Evolutionary conservation across 495 filamentous ascomycete genomes (phyloP).

Genomic region (Penicillium malachiteum): DNA sequence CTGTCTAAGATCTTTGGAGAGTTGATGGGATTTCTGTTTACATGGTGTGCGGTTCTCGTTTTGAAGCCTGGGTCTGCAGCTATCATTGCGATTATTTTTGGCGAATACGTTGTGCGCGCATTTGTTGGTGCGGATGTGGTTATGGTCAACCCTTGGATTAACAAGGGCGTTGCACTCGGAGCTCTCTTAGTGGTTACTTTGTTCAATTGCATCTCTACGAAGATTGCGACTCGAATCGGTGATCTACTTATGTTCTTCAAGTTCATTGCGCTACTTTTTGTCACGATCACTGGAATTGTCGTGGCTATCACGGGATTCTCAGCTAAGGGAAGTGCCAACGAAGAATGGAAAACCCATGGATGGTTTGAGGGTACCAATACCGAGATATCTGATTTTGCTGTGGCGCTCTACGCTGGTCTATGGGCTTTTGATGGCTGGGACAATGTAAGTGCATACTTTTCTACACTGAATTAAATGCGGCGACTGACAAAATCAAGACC

Average conservation of each 20-base stretch:
- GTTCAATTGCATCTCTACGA: conserved; percentile 87
- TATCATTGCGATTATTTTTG: conserved; percentile 96
- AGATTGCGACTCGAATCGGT: conserved; percentile 77
- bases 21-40: conserved; percentile 85
- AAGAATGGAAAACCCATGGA: conserved; percentile 79
- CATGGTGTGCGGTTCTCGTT: conserved; percentile 92
- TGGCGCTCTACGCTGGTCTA: conserved; percentile 90
- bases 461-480: background rate
- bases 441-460: conserved; percentile 63
- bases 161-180: conserved; percentile 80
- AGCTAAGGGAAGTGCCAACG: conserved; percentile 68
- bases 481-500: conserved; percentile 54
- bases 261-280: conserved; percentile 82
- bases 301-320: conserved; percentile 86
- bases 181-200: conserved; percentile 75
- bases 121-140: conserved; percentile 77
- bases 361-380: conserved; percentile 89
- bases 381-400: conserved; percentile 80
- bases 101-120: conserved; percentile 90
- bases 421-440: conserved; percentile 99
- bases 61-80: conserved; percentile 90
- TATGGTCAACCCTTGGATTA: conserved; percentile 77
- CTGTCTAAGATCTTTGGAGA: conserved; percentile 95
- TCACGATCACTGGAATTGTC: conserved; percentile 85
- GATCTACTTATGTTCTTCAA: conserved; percentile 97